Evolutionary conservation across 23 red algal species (phyloP).

Genomic region (Gracilaria domingensis): DNA sequence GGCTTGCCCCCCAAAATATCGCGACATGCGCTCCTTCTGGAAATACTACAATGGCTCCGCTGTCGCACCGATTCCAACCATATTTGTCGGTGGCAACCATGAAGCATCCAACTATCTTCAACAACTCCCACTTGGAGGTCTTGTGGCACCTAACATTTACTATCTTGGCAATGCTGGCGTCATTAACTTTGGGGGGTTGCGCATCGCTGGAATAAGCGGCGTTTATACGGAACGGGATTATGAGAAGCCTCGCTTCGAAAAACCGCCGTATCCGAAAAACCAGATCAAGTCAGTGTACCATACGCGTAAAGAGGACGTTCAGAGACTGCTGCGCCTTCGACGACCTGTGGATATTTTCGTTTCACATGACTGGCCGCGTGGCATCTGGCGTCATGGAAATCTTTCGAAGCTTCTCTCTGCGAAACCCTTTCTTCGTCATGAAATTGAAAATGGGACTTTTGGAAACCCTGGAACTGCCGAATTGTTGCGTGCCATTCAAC

Average conservation of each 20-base stretch:
- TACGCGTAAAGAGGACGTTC: constrained; percentile 76
- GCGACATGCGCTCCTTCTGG: constrained; percentile 78
- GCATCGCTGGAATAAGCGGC: constrained; percentile 87
- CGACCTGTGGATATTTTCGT: constrained; percentile 83
- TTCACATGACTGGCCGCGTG: constrained; percentile 93
- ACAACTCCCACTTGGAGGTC: constrained; percentile 91
- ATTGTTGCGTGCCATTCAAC: constrained; percentile 61
- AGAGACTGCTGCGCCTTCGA: constrained; percentile 47
- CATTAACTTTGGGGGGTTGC: constrained; percentile 66
- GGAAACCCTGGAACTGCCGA: constrained; percentile 66
- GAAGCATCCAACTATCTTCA: constrained; percentile 89
- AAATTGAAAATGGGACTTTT: constrained; percentile 59
- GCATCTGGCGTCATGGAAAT: constrained; percentile 76
- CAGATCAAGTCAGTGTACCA: constrained; percentile 87
- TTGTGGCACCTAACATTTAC: constrained; percentile 96
- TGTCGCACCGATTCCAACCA: constrained; percentile 80
- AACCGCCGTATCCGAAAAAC: constrained; percentile 63
- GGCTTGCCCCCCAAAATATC: constrained; percentile 77
- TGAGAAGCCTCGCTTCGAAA: constrained; percentile 71
- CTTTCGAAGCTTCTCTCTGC: constrained; percentile 60
- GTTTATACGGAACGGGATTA: constrained; percentile 88
- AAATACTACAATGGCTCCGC: constrained; percentile 80
- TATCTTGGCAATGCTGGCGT: constrained; percentile 91
- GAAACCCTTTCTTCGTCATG: constrained; percentile 88
- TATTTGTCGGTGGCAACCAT: constrained; percentile 98